These are phyloP conservation scores for Aethionema arabicum DNA, from an alignment of 345 rosid species.

Conservation along the genomic window DNA sequence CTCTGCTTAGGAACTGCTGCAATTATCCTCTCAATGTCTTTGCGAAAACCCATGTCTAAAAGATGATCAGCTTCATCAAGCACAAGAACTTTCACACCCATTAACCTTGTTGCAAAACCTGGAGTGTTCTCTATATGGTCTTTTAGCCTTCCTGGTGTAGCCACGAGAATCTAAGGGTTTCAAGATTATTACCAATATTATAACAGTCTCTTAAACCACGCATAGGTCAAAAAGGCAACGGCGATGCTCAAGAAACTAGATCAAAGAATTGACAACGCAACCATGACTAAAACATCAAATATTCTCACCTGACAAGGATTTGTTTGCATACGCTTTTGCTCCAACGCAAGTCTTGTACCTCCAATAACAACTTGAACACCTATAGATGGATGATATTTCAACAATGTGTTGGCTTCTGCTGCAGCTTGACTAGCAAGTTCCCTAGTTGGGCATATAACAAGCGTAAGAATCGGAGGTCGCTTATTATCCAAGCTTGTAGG, in stretches of 20 bases:
- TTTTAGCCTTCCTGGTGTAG: constrained; percentile 97
- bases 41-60: constrained; percentile 96
- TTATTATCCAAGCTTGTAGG: constrained; percentile 64
- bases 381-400: constrained; percentile 84
- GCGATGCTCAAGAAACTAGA: too few relatives aligned
- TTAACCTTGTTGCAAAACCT: constrained; percentile 84
- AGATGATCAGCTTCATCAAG: constrained; percentile 98
- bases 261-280: too few relatives aligned
- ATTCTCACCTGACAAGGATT: constrained; percentile 82
- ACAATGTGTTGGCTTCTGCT: constrained; percentile 69
- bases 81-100: constrained; percentile 87
- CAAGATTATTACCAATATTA: constrained; percentile 15
- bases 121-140: constrained; percentile 97
- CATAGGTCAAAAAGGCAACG: too few relatives aligned
- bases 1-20: constrained; percentile 86
- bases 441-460: constrained; percentile 91
- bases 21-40: constrained; percentile 82
- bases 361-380: constrained; percentile 99
- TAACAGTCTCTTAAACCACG: not conserved
- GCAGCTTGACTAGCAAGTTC: constrained; percentile 98
- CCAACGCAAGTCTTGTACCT: constrained; percentile 86
- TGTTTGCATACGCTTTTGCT: constrained; percentile 86
- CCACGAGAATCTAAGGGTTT: constrained; percentile 74
- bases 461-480: constrained; percentile 76
- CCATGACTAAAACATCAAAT: too few relatives aligned